Evolutionary conservation across 768 basidiomycete species (phyloP), one percentile per base, ranked within the genome.

Genomic region (Artomyces pyxidatus): DNA sequence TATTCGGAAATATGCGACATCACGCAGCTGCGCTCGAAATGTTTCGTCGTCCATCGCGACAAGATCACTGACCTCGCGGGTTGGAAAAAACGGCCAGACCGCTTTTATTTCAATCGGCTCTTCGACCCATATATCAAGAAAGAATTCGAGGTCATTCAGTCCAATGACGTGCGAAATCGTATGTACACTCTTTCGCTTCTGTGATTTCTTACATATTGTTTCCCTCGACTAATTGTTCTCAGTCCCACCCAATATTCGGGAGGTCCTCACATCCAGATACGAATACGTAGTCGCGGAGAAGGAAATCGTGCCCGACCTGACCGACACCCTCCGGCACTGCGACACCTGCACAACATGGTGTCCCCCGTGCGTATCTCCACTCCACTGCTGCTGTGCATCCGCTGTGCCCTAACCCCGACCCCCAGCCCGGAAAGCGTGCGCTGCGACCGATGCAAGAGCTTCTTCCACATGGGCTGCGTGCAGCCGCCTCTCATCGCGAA

Each of bases 51-150:
- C 50, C 94, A 98, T 68, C 78, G 90, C 65, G 93, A 97, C 74
- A 91, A 92, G 71, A 93, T 95, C 59, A 83, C 88, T 42, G 89
- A 97, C 70, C 72, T 96, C 30, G 80, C 88, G 61, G 85, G 83
- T 6, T 97, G 91, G 91, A 97, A 93, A 72, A 89, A 88, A 66
- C 77, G 83, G 38, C 85, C 88, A 2, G 95, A 99, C 67, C 80
- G 89, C 56, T 99, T 99, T 75, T 96, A 94, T 73, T 99, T 93
- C 75, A 83, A 83, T 59, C 83, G 88, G 60, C 75, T 97, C 25
- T 99, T 95, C 63, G 95, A 98, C 71, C 92, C 93, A 45, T 97
- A 95, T 68, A 90, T 97, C 69, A 93, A 95, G 72, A 88, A 89
- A 66, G 94, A 97, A 68, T 97, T 95, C 66, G 96, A 98, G 65